Conservation (phyloP, 176 grass and related monocot species). For the Aegilops sharonensis region DNA sequence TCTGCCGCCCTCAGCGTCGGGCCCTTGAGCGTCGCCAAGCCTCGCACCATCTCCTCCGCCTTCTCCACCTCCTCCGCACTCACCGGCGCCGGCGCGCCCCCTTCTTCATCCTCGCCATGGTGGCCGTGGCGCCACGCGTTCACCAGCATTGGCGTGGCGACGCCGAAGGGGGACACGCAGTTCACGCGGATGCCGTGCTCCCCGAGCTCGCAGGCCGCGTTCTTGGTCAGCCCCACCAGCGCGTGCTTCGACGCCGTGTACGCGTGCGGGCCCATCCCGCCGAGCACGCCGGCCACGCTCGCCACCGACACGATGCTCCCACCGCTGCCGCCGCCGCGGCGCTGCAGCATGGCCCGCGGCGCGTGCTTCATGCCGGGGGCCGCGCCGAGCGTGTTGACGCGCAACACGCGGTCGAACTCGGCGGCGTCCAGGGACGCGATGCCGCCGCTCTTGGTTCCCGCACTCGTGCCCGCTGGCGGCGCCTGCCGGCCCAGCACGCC, state of each 20-base stretch:
- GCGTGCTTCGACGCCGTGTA: constrained; percentile 50
- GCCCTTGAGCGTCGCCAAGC: constrained; percentile 40
- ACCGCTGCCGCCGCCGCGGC: background rate
- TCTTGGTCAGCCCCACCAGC: constrained; percentile 22
- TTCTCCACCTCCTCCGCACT: constrained; percentile 28
- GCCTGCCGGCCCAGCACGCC: constrained; percentile 65
- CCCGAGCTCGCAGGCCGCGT: constrained; percentile 39
- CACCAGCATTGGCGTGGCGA: too few relatives aligned
- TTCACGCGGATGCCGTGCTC: constrained; percentile 46
- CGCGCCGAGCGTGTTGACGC: constrained; percentile 35
- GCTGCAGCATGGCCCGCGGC: constrained; percentile 42
- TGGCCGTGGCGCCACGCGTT: too few relatives aligned
- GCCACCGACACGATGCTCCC: constrained; percentile 30
- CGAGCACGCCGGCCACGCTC: too few relatives aligned
- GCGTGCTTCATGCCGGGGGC: constrained; percentile 53
- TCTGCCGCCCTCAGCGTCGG: constrained; percentile 16
- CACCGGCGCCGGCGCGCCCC: background rate
- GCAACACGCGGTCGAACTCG: constrained; percentile 70
- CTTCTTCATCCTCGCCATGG: too few relatives aligned
- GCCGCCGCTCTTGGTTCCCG: constrained; percentile 41
- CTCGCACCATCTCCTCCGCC: constrained; percentile 27
- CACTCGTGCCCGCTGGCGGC: background rate
- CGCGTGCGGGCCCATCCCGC: constrained; percentile 45
- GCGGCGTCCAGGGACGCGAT: constrained; percentile 57
- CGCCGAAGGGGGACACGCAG: constrained; percentile 46